A percentile compares a stretch with the other conserved stretches of the same genome.
Evolutionary conservation across 1,139 yeast species (phyloP).

Genomic region (Barnettozyma hawaiiensis): DNA sequence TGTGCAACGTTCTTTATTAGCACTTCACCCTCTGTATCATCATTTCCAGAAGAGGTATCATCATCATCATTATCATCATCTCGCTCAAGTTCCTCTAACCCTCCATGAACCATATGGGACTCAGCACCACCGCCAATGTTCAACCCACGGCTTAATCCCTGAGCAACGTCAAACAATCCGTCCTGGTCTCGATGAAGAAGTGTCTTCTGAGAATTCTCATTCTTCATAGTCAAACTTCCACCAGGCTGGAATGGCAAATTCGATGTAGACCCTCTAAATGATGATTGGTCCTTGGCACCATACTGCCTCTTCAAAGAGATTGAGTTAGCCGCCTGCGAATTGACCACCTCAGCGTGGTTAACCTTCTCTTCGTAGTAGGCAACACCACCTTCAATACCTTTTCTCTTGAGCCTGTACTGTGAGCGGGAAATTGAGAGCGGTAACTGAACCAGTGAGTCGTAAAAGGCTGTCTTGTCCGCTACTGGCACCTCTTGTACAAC

Average conservation of each 20-base stretch:
- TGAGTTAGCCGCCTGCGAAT: conserved; percentile 61
- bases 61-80: conserved; percentile 26
- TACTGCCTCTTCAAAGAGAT: conserved; percentile 67
- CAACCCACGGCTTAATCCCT: conserved; percentile 75
- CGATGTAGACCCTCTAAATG: conserved; percentile 64
- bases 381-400: conserved; percentile 71
- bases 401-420: conserved; percentile 54
- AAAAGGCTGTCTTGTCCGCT: conserved; percentile 27
- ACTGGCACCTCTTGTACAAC: conserved; percentile 43
- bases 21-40: conserved; percentile 12
- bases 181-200: conserved; percentile 59
- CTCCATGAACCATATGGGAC: not conserved
- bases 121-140: conserved; percentile 7
- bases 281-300: conserved; percentile 53
- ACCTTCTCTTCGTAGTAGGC: conserved; percentile 58
- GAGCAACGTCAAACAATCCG: conserved; percentile 80
- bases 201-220: conserved; percentile 17
- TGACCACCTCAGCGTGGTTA: conserved; percentile 41
- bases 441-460: conserved; percentile 37
- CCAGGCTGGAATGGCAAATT: conserved; percentile 94
- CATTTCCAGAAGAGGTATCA: conserved; percentile 27
- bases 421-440: conserved; percentile 56
- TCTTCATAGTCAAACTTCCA: conserved; percentile 40
- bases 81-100: conserved; percentile 12
- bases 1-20: not conserved